Conservation (phyloP, 2,329 filamentous ascomycete genomes). For the Arthrobotrys entomopaga region DNA sequence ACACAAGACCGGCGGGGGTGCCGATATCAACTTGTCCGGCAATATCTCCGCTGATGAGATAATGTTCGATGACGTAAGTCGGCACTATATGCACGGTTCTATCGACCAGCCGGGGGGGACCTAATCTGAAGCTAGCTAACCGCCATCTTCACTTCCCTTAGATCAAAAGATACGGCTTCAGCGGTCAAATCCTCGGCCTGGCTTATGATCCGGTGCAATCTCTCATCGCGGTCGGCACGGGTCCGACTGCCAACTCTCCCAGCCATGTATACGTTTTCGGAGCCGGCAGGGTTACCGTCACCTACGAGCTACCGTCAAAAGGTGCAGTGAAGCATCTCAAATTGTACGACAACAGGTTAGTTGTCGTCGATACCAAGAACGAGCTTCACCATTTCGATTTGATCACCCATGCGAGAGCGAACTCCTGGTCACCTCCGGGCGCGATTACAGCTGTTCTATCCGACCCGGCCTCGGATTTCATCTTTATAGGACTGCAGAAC, state of each 20-base stretch:
- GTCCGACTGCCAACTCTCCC: slow-evolving; percentile 74
- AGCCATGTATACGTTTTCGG: slow-evolving; percentile 92
- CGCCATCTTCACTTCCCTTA: slow-evolving; percentile 16
- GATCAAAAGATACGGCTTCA: slow-evolving; percentile 57
- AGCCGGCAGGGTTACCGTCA: slow-evolving; percentile 79
- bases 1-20: slow-evolving; percentile 20
- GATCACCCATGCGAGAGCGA: slow-evolving; percentile 10
- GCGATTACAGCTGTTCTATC: slow-evolving; percentile 78
- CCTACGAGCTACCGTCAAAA: slow-evolving; percentile 75
- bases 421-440: slow-evolving; percentile 72
- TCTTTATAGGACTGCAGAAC: slow-evolving; percentile 81
- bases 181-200: slow-evolving; percentile 73
- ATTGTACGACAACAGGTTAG: slow-evolving; percentile 85
- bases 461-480: slow-evolving; percentile 93
- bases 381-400: slow-evolving; percentile 83
- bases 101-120: not conserved
- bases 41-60: slow-evolving; percentile 35
- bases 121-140: slow-evolving; percentile 36
- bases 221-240: slow-evolving; percentile 89
- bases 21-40: slow-evolving; percentile 37
- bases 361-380: slow-evolving; percentile 86
- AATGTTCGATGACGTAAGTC: slow-evolving; percentile 53
- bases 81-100: slow-evolving; percentile 7
- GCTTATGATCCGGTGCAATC: slow-evolving; percentile 95
- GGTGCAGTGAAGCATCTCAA: slow-evolving; percentile 80